These are phyloP conservation scores for Santalum album DNA, from an alignment of 164 flowering plant genomes.

Conservation along the genomic window DNA sequence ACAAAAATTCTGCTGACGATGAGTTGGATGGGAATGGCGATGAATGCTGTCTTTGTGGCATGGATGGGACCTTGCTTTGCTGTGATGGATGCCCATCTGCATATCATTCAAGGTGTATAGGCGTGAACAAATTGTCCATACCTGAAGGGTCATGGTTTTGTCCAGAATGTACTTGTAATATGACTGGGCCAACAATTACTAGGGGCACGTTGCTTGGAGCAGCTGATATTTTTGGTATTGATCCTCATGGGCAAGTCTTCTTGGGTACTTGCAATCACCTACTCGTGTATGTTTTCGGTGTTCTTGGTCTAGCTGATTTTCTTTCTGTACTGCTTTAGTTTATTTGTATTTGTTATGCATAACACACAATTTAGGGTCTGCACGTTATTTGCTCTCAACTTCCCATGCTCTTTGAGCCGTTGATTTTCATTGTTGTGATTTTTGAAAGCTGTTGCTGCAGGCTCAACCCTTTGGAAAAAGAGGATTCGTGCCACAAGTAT, in stretches of 20 bases:
- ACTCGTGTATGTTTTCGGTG: conserved; percentile 68
- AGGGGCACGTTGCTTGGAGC: conserved; percentile 53
- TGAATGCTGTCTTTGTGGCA: conserved; percentile 93
- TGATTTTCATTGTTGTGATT: not conserved
- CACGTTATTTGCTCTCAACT: too few species aligned
- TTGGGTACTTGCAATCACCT: conserved; percentile 80
- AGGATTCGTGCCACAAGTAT: conserved; percentile 41
- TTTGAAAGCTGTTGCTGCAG: conserved; percentile 33
- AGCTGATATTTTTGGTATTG: conserved; percentile 75
- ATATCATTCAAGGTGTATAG: conserved; percentile 91
- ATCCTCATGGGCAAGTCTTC: conserved; percentile 62
- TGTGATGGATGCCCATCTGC: conserved; percentile 99
- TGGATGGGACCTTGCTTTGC: conserved; percentile 93
- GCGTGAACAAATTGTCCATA: conserved; percentile 56
- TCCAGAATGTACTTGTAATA: conserved; percentile 69
- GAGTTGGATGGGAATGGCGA: conserved; percentile 71
- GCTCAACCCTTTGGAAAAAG: conserved; percentile 33
- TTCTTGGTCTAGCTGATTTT: not conserved
- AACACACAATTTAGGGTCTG: too few species aligned
- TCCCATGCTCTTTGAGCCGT: not conserved
- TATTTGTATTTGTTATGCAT: too few species aligned
- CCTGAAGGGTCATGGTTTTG: conserved; percentile 92
- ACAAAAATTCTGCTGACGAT: conserved; percentile 21
- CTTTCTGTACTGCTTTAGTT: not conserved
- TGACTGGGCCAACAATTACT: conserved; percentile 36